Conservation (phyloP, 164 flowering plant species). For the Dillenia suffruticosa region DNA sequence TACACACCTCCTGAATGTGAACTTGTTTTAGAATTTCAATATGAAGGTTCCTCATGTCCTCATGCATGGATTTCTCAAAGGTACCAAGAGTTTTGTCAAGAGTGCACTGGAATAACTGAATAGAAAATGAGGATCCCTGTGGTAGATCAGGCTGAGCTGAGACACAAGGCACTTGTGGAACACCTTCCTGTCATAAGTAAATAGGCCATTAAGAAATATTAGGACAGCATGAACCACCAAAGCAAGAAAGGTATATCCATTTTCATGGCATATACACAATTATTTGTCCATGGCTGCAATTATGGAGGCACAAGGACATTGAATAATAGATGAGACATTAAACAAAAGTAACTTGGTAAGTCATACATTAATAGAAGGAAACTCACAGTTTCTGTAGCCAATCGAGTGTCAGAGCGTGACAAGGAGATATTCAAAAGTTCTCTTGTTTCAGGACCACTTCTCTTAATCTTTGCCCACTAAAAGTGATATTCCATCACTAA, state of each 20-base stretch:
- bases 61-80: slow-evolving; percentile 46
- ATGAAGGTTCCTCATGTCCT: slow-evolving; percentile 48
- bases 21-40: slow-evolving; percentile 46
- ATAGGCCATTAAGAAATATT: no score
- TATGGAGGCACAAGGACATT: no score
- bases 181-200: no score
- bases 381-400: slow-evolving; percentile 35
- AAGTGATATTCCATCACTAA: slow-evolving; percentile 51
- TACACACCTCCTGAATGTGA: slow-evolving; percentile 76
- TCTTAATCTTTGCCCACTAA: slow-evolving; percentile 72
- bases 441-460: slow-evolving; percentile 78
- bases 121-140: slow-evolving; percentile 39
- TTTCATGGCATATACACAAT: no score
- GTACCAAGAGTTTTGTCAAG: slow-evolving; percentile 43
- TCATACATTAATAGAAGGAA: slow-evolving; percentile 47
- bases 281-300: no score
- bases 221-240: no score
- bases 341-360: slow-evolving; percentile 1
- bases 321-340: no score
- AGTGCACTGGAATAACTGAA: slow-evolving; percentile 47
- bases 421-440: slow-evolving; percentile 58
- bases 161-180: background rate
- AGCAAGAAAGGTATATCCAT: no score
- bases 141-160: slow-evolving; percentile 24
- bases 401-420: slow-evolving; percentile 40